These are phyloP conservation scores for Carallia pectinifolia DNA, from an alignment of 345 rosid genomes.

Conservation along the genomic window DNA sequence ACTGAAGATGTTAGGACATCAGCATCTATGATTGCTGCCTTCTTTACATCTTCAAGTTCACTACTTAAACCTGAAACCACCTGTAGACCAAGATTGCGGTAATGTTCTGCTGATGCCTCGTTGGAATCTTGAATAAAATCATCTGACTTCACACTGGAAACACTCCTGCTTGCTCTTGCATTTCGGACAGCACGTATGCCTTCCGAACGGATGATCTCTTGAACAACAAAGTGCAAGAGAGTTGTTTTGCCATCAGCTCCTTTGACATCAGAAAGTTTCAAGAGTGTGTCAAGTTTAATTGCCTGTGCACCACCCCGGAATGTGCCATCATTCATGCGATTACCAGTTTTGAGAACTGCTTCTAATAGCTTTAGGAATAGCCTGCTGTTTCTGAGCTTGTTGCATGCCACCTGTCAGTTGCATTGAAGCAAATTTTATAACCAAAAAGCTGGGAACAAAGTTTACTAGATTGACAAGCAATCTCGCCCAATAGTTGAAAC, in stretches of 20 bases:
- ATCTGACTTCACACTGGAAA: constrained; percentile 51
- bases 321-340: constrained; percentile 91
- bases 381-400: constrained; percentile 72
- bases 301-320: constrained; percentile 91
- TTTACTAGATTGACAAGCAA: not conserved
- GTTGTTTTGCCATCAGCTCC: constrained; percentile 97
- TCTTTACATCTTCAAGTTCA: constrained; percentile 78
- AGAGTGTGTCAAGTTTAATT: constrained; percentile 84
- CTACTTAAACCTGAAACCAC: constrained; percentile 66
- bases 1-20: constrained; percentile 50
- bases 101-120: constrained; percentile 41
- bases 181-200: constrained; percentile 61
- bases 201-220: constrained; percentile 89
- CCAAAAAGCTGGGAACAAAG: not conserved
- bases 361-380: constrained; percentile 80
- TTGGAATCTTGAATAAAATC: constrained; percentile 42
- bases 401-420: constrained; percentile 65
- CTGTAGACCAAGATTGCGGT: constrained; percentile 56
- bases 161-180: constrained; percentile 44
- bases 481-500: too few relatives aligned
- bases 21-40: constrained; percentile 66
- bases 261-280: constrained; percentile 85
- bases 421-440: not conserved
- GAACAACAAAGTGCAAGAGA: constrained; percentile 81
- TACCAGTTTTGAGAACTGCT: constrained; percentile 95